A percentile compares a stretch with the other conserved stretches of the same genome.
Evolutionary conservation across 2,329 filamentous ascomycete genomes (phyloP).

Genomic region (Trichoderma polysporum): DNA sequence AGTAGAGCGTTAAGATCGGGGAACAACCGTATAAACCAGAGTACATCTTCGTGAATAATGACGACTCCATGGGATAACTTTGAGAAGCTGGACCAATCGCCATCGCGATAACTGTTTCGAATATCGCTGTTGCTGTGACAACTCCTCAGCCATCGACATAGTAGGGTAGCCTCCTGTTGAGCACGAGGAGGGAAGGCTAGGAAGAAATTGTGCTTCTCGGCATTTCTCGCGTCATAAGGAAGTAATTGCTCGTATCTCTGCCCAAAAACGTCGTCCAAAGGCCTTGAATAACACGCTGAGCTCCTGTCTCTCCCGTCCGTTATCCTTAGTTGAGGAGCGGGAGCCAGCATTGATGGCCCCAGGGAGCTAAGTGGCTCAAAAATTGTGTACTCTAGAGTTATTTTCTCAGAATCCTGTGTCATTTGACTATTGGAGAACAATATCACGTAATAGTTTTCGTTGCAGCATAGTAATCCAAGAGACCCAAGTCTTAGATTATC

Average conservation of each 20-base stretch:
- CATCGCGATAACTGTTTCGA: constrained; percentile 40
- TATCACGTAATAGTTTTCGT: constrained; percentile 38
- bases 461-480: constrained; percentile 38
- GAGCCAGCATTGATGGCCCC: constrained; percentile 28
- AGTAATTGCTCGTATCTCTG: constrained; percentile 36
- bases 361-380: constrained; percentile 34
- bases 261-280: constrained; percentile 33
- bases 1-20: constrained; percentile 40
- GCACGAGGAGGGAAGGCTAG: constrained; percentile 48
- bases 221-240: constrained; percentile 22
- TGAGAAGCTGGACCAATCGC: constrained; percentile 50
- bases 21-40: constrained; percentile 41
- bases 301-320: background rate
- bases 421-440: constrained; percentile 37
- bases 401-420: constrained; percentile 32
- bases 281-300: constrained; percentile 20
- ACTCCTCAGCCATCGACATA: constrained; percentile 46
- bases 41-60: constrained; percentile 47
- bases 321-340: constrained; percentile 20
- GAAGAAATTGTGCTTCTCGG: constrained; percentile 40
- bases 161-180: constrained; percentile 35
- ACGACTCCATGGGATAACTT: constrained; percentile 33
- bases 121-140: constrained; percentile 44
- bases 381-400: constrained; percentile 38
- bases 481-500: constrained; percentile 37